phyloP scores from a whole-genome alignment of 169 alveolate genomes.

The Amoebophrya sp. region DNA sequence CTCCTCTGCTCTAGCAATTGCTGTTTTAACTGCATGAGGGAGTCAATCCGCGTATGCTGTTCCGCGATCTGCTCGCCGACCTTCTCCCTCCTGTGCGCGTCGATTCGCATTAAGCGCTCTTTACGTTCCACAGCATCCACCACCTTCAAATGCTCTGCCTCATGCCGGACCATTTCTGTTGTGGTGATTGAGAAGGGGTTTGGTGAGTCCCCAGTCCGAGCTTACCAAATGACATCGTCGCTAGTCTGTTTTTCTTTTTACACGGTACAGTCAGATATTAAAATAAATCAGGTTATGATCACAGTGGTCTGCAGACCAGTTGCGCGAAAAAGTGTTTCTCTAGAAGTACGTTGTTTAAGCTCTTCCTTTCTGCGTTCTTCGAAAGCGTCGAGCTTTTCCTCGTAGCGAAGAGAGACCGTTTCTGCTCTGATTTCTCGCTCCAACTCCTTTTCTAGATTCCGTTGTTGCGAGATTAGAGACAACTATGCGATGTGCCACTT shows the following conservation, averaged over 20 bases:
- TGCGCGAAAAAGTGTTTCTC: no score
- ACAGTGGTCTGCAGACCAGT: no score
- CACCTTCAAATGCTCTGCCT: neutral
- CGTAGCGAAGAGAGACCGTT: neutral
- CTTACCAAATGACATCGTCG: no score
- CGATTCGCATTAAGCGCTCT: neutral
- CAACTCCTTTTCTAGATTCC: neutral
- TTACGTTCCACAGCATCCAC: neutral
- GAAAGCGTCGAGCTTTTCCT: neutral
- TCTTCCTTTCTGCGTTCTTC: neutral
- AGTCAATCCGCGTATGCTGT: neutral
- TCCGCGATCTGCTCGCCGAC: neutral
- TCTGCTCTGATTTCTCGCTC: neutral
- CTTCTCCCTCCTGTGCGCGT: neutral
- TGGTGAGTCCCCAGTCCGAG: no score
- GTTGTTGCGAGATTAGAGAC: no score
- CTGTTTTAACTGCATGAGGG: neutral
- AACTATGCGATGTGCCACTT: no score
- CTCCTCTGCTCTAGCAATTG: neutral
- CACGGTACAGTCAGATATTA: no score
- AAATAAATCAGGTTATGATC: no score
- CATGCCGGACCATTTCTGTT: neutral
- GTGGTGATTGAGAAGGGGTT: no score
- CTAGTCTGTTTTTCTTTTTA: no score
- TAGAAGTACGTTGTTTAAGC: neutral